phyloP scores from a whole-genome alignment of 2,329 filamentous ascomycete species.

The Hypoxylon sp. region DNA sequence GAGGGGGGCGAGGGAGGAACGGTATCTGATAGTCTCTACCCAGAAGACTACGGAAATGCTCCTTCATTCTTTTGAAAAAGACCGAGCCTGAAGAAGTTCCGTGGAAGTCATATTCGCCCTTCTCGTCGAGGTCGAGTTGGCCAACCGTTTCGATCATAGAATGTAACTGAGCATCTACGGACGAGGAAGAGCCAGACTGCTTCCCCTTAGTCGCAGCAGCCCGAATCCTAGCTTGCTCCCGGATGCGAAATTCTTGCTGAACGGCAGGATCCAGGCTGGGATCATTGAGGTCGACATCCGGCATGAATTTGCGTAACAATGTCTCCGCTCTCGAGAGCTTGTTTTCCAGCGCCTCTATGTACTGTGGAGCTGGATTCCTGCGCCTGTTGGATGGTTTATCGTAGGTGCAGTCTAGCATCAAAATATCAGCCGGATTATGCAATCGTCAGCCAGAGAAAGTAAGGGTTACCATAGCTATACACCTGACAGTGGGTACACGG shows the following conservation, averaged over 20 bases:
- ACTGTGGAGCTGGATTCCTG: slow-evolving; percentile 91
- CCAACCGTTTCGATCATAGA: slow-evolving; percentile 97
- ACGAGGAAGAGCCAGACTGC: slow-evolving; percentile 48
- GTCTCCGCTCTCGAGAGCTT: slow-evolving; percentile 86
- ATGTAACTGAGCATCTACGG: slow-evolving; percentile 78
- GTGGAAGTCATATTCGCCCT: slow-evolving; percentile 94
- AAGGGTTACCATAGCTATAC: slow-evolving; percentile 89
- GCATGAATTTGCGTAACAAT: slow-evolving; percentile 82
- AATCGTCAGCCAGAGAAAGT: slow-evolving; percentile 15
- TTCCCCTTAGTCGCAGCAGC: slow-evolving; percentile 58
- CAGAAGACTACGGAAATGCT: slow-evolving; percentile 85
- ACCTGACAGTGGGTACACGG: slow-evolving; percentile 96
- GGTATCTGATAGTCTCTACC: slow-evolving; percentile 72
- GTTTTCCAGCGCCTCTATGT: slow-evolving; percentile 89
- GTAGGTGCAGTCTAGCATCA: slow-evolving; percentile 84
- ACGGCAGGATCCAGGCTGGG: slow-evolving; percentile 83
- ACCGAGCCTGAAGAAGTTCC: slow-evolving; percentile 92
- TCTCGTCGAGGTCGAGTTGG: slow-evolving; percentile 90
- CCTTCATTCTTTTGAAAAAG: slow-evolving; percentile 87
- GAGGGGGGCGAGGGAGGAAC: slow-evolving; percentile 67
- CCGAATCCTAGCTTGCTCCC: slow-evolving; percentile 65
- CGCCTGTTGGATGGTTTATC: slow-evolving; percentile 94
- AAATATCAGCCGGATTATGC: slow-evolving; percentile 45
- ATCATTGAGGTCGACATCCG: slow-evolving; percentile 87
- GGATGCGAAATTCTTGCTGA: slow-evolving; percentile 74